Conservation (phyloP, 2,329 filamentous ascomycete genomes). For the Phialophora chinensis region DNA sequence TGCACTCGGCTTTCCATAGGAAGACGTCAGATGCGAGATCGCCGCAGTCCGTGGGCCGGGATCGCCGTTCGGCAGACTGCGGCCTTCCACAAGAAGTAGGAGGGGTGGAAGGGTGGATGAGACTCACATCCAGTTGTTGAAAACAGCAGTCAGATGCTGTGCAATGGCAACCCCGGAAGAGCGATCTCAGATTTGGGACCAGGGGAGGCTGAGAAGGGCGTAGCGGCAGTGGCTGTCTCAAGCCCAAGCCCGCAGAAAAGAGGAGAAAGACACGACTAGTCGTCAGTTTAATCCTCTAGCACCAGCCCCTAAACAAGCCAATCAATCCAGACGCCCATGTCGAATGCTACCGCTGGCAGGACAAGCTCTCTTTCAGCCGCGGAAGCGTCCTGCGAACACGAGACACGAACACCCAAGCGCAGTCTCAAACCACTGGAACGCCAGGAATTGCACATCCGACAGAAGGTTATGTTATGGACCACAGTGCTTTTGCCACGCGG, state of each 20-base stretch:
- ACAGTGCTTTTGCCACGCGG: slow-evolving; percentile 19
- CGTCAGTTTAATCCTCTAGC: slow-evolving; percentile 15
- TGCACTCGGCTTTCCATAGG: slow-evolving; percentile 11
- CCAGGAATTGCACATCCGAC: slow-evolving; percentile 20
- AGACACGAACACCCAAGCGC: background rate
- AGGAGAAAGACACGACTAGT: slow-evolving; percentile 22
- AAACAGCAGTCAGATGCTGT: slow-evolving; percentile 15
- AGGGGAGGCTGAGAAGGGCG: slow-evolving; percentile 24
- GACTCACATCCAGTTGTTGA: slow-evolving; percentile 8
- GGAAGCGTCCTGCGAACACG: slow-evolving; percentile 17
- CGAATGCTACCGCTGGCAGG: background rate
- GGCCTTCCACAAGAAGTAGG: slow-evolving; percentile 16
- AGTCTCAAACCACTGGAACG: slow-evolving; percentile 9
- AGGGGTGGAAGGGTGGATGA: slow-evolving; percentile 7
- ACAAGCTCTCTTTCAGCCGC: slow-evolving; percentile 24
- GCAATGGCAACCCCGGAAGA: slow-evolving; percentile 21
- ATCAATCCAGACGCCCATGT: slow-evolving; percentile 15
- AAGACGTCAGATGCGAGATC: slow-evolving; percentile 36
- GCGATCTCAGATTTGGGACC: slow-evolving; percentile 24
- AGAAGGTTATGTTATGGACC: slow-evolving; percentile 1
- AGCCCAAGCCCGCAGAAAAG: slow-evolving; percentile 9
- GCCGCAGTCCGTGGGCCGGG: slow-evolving; percentile 32
- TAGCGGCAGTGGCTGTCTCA: slow-evolving; percentile 17
- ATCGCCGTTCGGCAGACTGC: slow-evolving; percentile 32
- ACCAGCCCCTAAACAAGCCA: slow-evolving; percentile 15